Evolutionary conservation across 768 basidiomycete genomes (phyloP).

Genomic region (Pisolithus albus): DNA sequence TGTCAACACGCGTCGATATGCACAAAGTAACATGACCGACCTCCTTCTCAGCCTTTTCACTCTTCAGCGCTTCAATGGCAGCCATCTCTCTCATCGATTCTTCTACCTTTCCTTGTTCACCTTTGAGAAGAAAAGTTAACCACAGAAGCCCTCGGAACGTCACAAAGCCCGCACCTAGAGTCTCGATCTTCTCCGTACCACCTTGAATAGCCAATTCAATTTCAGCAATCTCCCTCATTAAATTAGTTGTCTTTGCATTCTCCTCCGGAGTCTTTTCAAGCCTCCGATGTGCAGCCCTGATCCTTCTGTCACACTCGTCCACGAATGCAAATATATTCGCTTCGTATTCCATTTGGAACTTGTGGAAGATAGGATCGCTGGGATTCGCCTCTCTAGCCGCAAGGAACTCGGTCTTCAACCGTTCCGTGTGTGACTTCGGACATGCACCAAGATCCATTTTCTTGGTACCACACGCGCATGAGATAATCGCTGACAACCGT

Average conservation of each 20-base stretch:
- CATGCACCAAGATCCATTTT: constrained; percentile 99
- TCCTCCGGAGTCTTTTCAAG: constrained; percentile 99
- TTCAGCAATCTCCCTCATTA: constrained; percentile 99
- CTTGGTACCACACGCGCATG: constrained; percentile 26
- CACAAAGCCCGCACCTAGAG: constrained; percentile 54
- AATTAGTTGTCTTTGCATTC: constrained; percentile 96
- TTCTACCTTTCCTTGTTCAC: constrained; percentile 98
- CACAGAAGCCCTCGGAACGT: constrained; percentile 1
- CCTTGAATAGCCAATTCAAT: constrained; percentile 98
- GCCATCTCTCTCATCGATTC: constrained; percentile 98
- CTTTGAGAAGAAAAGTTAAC: constrained; percentile 31
- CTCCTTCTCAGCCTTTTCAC: constrained; percentile 94
- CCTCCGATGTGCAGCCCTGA: constrained; percentile 86
- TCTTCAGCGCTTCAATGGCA: constrained; percentile 95
- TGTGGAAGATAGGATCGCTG: constrained; percentile 71
- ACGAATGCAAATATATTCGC: constrained; percentile 93
- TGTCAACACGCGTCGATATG: constrained; percentile 5
- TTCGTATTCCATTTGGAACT: constrained; percentile 95
- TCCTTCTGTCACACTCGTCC: constrained; percentile 96
- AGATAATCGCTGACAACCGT: not conserved
- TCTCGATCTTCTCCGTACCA: constrained; percentile 97
- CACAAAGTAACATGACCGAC: constrained; percentile 30
- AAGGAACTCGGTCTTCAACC: constrained; percentile 85
- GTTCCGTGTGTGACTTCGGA: constrained; percentile 92
- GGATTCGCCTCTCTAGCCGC: constrained; percentile 72